Conservation (phyloP, 1,139 yeast genomes). For the Nadsonia commutata region DNA sequence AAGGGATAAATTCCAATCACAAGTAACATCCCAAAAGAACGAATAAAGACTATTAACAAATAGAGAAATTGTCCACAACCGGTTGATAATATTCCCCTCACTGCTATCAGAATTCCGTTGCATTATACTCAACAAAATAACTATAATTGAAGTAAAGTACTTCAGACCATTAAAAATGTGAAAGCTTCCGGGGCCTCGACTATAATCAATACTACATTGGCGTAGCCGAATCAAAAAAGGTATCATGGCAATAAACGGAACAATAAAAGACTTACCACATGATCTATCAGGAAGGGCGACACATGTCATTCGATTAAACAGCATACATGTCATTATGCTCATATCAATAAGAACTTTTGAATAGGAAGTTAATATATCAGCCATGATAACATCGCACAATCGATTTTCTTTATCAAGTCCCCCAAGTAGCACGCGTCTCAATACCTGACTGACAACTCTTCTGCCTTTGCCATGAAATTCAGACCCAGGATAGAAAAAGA, state of each 20-base stretch:
- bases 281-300: slow-evolving; percentile 22
- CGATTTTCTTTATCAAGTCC: slow-evolving; percentile 39
- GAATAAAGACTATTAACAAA: slow-evolving; percentile 61
- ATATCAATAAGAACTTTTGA: slow-evolving; percentile 62
- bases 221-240: slow-evolving; percentile 63
- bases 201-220: slow-evolving; percentile 67
- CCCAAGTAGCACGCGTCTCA: slow-evolving; percentile 41
- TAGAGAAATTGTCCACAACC: slow-evolving; percentile 38
- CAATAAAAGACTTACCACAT: slow-evolving; percentile 29
- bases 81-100: slow-evolving; percentile 12
- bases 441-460: slow-evolving; percentile 23
- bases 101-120: slow-evolving; percentile 10
- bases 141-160: slow-evolving; percentile 59
- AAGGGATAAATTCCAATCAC: slow-evolving; percentile 77
- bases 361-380: slow-evolving; percentile 74
- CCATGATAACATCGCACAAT: slow-evolving; percentile 62
- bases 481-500: slow-evolving; percentile 17
- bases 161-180: slow-evolving; percentile 63
- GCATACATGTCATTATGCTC: slow-evolving; percentile 32
- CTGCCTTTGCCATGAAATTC: slow-evolving; percentile 16
- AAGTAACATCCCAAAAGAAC: slow-evolving; percentile 73
- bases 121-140: slow-evolving; percentile 26
- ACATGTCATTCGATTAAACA: slow-evolving; percentile 16
- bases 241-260: slow-evolving; percentile 35
- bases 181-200: slow-evolving; percentile 30